These are phyloP conservation scores for Glycine tomentella DNA, from an alignment of 306 rosid genomes.

Conservation along the genomic window DNA sequence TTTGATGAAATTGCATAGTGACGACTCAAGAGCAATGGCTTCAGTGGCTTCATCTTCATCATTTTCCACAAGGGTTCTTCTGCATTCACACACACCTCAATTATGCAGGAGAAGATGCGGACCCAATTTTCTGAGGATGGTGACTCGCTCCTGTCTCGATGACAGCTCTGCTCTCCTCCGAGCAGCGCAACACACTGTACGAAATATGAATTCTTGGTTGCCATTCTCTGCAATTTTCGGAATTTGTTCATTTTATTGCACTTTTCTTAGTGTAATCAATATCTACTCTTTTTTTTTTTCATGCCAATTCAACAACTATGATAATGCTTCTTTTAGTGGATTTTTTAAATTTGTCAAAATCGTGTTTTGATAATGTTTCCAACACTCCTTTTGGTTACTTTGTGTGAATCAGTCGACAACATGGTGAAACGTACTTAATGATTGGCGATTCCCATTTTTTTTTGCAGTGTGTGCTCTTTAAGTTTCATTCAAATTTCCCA, in stretches of 20 bases:
- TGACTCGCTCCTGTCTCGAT: constrained; percentile 66
- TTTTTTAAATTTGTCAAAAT: constrained; percentile 31
- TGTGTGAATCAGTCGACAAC: constrained; percentile 11
- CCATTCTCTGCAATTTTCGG: not conserved
- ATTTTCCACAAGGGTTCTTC: constrained; percentile 42
- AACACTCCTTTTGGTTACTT: constrained; percentile 21
- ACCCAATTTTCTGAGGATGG: constrained; percentile 50
- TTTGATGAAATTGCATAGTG: constrained; percentile 23
- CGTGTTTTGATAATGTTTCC: constrained; percentile 19
- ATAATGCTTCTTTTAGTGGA: not conserved
- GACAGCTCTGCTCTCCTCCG: constrained; percentile 76
- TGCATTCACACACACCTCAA: constrained; percentile 43
- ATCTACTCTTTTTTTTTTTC: not conserved
- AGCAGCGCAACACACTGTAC: constrained; percentile 84
- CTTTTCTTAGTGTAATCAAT: not conserved
- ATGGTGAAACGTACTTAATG: not conserved
- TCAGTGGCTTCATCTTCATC: constrained; percentile 54
- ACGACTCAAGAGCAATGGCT: constrained; percentile 46
- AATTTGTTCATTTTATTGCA: not conserved
- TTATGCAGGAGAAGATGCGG: constrained; percentile 24
- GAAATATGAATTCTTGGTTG: constrained; percentile 21
- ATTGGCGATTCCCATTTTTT: not conserved
- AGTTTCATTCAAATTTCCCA: not conserved
- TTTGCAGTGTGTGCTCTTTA: not conserved
- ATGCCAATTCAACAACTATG: not conserved